Base-by-base conservation (phyloP, 371 early-diverging fungal genomes). In the Apophysomyces trapeziformis region DNA sequence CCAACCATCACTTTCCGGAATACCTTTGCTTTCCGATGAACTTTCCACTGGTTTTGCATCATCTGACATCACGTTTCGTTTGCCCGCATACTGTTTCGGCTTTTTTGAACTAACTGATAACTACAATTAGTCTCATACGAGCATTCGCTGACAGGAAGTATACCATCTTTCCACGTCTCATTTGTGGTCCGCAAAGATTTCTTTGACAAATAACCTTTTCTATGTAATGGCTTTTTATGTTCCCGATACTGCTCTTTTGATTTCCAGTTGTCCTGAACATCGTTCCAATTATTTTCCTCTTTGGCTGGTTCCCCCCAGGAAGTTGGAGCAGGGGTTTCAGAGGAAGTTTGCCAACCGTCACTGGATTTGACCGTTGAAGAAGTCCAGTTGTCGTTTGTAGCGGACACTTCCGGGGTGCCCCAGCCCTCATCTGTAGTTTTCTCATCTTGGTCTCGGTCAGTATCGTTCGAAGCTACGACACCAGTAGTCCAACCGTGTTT, bases 271-370 rank as follows among this genome's bases (percentile, higher is more conserved):
- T 26, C 32, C 54, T 50, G 21, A 21, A 9, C 54, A 50, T 18
- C 54, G 54, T 21, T 21, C 21, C 54, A 13, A 13, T 56, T 38
- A 56, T 38, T 11, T 9, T 26, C 3, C 2, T 26, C 32, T 26
- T 26, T 26, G 2, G 32, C 39, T 2, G 45, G 9, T 21, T 35
- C 56, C 9, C 54, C 47, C 63, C 63, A 63, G 8, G 35, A n/a
- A 56, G 46, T 13, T 36, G 18, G 45, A n/a, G 45, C 16, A n/a
- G 61, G 61, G 12, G 41, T 26, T 43, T 61, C 63, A 50, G 32
- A 50, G 21, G 54, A 50, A 9, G 16, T 50, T 21, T n/a, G 21
- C 54, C 54, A 50, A 18, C 13, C 16, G 16, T 13, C 2, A 18
- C 46, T 45, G 6, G 46, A 4, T 0, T 13, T 1, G 16, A n/a